phyloP scores from a whole-genome alignment of 192 early-diverging fungal species.

The Glomus cerebriforme region DNA sequence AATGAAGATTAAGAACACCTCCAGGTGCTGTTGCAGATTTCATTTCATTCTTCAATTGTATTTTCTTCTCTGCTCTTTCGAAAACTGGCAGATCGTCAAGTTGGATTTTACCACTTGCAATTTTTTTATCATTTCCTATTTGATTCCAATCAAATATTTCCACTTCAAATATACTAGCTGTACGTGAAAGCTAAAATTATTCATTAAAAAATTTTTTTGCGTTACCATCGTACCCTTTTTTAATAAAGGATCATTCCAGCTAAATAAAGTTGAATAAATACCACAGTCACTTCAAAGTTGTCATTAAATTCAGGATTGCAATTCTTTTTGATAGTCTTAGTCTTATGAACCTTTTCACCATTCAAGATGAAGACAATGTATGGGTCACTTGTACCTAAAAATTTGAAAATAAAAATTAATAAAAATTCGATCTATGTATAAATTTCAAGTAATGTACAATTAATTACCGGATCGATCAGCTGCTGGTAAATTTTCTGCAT shows the following conservation, averaged over 20 bases:
- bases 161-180: constrained; percentile 42
- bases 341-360: constrained; percentile 61
- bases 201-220: constrained; percentile 39
- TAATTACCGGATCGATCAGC: constrained; percentile 34
- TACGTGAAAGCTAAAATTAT: constrained; percentile 30
- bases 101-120: constrained; percentile 48
- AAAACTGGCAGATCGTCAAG: constrained; percentile 47
- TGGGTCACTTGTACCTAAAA: constrained; percentile 64
- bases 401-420: constrained; percentile 37
- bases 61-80: constrained; percentile 39
- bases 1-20: constrained; percentile 43
- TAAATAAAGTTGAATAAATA: constrained; percentile 2
- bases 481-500: constrained; percentile 34
- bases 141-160: constrained; percentile 73
- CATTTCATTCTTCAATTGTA: constrained; percentile 43
- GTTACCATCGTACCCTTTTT: constrained; percentile 44
- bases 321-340: constrained; percentile 61
- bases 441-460: not conserved
- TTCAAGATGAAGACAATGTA: constrained; percentile 63
- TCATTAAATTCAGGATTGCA: constrained; percentile 55
- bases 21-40: constrained; percentile 36
- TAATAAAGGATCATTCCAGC: not conserved
- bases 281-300: constrained; percentile 44
- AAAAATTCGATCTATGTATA: constrained; percentile 38
- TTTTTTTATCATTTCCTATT: constrained; percentile 49